Base-by-base conservation (phyloP, 1,284 basidiomycete genomes). In the Baeospora myosura region DNA sequence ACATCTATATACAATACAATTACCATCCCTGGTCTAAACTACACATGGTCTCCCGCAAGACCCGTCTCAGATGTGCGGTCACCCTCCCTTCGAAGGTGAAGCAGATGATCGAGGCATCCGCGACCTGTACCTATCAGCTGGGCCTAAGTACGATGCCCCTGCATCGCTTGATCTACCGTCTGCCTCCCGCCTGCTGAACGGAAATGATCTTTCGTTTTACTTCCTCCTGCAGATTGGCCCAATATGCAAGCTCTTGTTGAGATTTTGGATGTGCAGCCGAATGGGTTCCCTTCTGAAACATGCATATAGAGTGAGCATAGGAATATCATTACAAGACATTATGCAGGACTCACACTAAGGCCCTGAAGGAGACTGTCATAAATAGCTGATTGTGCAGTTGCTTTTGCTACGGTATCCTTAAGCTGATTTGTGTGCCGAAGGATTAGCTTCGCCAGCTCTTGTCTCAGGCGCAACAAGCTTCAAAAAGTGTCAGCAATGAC, bases 401-500 rank as follows among this genome's bases (percentile, higher is more conserved):
- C 81, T 52, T 71, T 78, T 30, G 78, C 69, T 1, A 76, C 63
- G 0, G 69, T 58, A 51, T 90, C 83, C 18, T 68, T 69, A 40
- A 82, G 73, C 50, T 81, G 84, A 37, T 74, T 69, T 2, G 84
- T 76, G 57, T 94, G 89, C 17, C 71, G 70, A 25, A 72, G 60
- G 45, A 93, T 76, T n/a, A 95, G 67, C 49, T 84, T 86, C 35
- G 79, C 71, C n/a, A 95, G 60, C 60, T 95, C 92, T 52, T 82
- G 78, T 29, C 91, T 78, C 39, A 96, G 61, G n/a, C 90, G 83
- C n/a, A 82, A 66, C 44, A 94, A 68, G 55, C 93, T 96, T 47
- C 11, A 46, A 35, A 22, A 17, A 36, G 31, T 26, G 40, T n/a
- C n/a, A 33, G 47, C 44, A 42, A 33, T 38, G 40, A 14, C 10